Conservation (phyloP, 306 rosid species). For the Purshia tridentata region DNA sequence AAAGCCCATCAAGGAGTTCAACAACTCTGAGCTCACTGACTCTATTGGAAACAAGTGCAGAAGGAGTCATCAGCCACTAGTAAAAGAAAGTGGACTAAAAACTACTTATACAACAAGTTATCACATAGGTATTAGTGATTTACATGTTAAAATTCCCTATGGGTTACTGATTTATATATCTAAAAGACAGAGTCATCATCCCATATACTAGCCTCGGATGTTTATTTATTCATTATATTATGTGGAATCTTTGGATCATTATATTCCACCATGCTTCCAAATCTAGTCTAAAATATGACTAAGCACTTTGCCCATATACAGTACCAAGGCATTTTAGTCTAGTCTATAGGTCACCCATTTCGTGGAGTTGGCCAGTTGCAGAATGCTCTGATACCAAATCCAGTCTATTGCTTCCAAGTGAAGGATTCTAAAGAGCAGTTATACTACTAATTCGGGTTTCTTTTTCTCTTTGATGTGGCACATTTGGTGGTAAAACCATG, state of each 20-base stretch:
- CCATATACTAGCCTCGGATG: background rate
- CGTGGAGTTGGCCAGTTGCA: background rate
- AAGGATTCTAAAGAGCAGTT: background rate
- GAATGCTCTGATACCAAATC: background rate
- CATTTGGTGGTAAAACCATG: background rate
- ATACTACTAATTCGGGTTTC: background rate
- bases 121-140: constrained; percentile 22
- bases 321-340: background rate
- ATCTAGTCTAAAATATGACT: background rate
- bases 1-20: constrained; percentile 92
- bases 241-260: background rate
- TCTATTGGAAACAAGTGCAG: constrained; percentile 39
- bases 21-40: constrained; percentile 87
- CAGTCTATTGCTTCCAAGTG: background rate
- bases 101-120: constrained; percentile 19
- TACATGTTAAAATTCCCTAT: background rate
- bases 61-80: constrained; percentile 6
- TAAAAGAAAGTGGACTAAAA: background rate
- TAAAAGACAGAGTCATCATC: background rate
- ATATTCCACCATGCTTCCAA: background rate
- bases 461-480: background rate
- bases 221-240: background rate
- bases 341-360: background rate
- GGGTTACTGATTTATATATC: background rate
- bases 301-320: background rate